A percentile compares a stretch with the other conserved stretches of the same genome.
Conservation (phyloP, 1,284 basidiomycete genomes). For the Flammula alnicola region DNA sequence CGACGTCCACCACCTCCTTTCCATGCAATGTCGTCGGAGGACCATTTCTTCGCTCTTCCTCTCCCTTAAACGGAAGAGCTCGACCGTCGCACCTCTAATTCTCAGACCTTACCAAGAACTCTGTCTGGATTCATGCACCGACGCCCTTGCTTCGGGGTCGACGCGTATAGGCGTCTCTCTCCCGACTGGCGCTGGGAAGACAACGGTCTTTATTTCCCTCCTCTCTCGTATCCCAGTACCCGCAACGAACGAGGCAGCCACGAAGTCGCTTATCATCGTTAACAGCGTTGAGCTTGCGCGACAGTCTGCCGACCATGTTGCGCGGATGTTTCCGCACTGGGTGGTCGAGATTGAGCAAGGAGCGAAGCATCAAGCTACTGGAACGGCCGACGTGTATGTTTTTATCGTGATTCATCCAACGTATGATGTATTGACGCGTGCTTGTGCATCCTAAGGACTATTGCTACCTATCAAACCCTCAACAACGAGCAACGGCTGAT, state of each 20-base stretch:
- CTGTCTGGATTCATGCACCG: conserved; percentile 82
- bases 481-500: conserved; percentile 66
- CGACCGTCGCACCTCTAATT: conserved; percentile 26
- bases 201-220: conserved; percentile 87
- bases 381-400: conserved; percentile 82
- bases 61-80: neutral
- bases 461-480: conserved; percentile 93
- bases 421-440: neutral
- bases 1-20: neutral
- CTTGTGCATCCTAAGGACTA: conserved; percentile 57
- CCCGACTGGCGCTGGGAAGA: conserved; percentile 94
- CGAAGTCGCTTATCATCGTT: conserved; percentile 80
- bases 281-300: conserved; percentile 88
- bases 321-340: conserved; percentile 72
- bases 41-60: neutral
- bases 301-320: conserved; percentile 83
- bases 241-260: conserved; percentile 46
- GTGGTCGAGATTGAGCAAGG: conserved; percentile 94
- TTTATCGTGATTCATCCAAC: neutral
- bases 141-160: conserved; percentile 64
- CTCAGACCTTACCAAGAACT: conserved; percentile 91
- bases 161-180: conserved; percentile 91
- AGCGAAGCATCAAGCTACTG: conserved; percentile 73
- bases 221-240: conserved; percentile 64
- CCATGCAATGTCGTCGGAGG: conserved; percentile 14